Conservation (phyloP, 2,329 filamentous ascomycete genomes). For the Colletotrichum magnum region DNA sequence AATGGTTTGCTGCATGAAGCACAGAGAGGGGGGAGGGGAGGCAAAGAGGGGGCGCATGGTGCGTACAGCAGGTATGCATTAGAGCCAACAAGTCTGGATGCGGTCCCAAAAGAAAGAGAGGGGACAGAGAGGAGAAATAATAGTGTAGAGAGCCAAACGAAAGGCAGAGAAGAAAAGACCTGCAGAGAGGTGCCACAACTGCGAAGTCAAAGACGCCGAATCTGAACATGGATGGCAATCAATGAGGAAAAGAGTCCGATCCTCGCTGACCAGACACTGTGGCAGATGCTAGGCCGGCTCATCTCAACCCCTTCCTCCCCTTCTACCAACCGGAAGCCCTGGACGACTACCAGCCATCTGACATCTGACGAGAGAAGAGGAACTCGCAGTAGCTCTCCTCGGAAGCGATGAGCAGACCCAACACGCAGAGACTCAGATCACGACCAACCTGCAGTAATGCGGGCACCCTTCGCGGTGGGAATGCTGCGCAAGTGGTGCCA, state of each 20-base stretch:
- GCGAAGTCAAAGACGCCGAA: not conserved
- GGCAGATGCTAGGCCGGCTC: not conserved
- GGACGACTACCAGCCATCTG: slow-evolving; percentile 1
- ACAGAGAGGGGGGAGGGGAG: slow-evolving; percentile 12
- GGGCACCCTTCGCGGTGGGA: slow-evolving; percentile 22
- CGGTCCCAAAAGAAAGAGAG: not conserved
- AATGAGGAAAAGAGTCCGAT: slow-evolving; percentile 11
- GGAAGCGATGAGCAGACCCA: slow-evolving; percentile 18
- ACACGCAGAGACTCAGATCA: slow-evolving; percentile 13
- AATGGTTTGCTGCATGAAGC: slow-evolving; percentile 28
- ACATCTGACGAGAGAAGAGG: slow-evolving; percentile 23
- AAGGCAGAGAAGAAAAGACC: no score
- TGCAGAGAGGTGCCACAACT: slow-evolving; percentile 17
- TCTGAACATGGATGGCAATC: slow-evolving; percentile 1
- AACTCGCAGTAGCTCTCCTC: not conserved
- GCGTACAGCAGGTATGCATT: not conserved
- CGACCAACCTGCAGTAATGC: slow-evolving; percentile 21
- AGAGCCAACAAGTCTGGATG: slow-evolving; percentile 25
- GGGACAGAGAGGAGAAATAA: not conserved
- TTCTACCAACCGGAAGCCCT: slow-evolving; percentile 1
- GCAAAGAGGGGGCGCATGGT: slow-evolving; percentile 12
- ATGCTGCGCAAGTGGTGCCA: slow-evolving; percentile 20
- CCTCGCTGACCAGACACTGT: slow-evolving; percentile 9
- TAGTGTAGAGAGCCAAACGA: not conserved
- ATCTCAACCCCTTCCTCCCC: not conserved